Evolutionary conservation across 495 filamentous ascomycete genomes (phyloP).

Genomic region (Lindgomyces ingoldianus): DNA sequence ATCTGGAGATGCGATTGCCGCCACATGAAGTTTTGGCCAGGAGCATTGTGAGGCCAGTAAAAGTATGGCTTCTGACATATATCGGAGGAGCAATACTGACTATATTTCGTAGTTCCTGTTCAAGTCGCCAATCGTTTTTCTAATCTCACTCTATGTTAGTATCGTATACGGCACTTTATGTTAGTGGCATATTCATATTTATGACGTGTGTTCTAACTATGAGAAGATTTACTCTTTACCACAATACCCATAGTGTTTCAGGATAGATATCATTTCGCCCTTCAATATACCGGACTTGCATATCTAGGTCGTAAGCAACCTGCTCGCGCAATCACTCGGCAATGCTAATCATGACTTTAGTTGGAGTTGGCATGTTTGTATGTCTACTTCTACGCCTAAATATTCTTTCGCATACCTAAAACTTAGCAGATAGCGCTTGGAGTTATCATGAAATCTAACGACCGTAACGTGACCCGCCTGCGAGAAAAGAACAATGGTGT

Average conservation of each 20-base stretch:
- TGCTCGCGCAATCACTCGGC: neutral
- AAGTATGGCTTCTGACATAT: conserved; percentile 3
- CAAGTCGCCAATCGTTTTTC: conserved; percentile 27
- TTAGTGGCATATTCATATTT: neutral
- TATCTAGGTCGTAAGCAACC: conserved; percentile 28
- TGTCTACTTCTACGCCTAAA: conserved; percentile 8
- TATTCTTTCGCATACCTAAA: too few relatives aligned
- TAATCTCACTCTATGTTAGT: conserved; percentile 26
- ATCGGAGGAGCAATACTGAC: neutral
- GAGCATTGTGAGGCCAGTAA: conserved; percentile 31
- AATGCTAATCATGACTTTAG: conserved; percentile 6
- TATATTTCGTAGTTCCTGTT: conserved; percentile 16
- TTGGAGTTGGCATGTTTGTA: conserved; percentile 31
- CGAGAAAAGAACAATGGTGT: conserved; percentile 28
- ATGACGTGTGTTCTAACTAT: neutral
- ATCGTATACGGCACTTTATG: conserved; percentile 29
- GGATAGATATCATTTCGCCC: conserved; percentile 22
- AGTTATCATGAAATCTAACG: conserved; percentile 20
- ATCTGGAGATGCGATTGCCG: conserved; percentile 23
- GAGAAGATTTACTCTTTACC: conserved; percentile 26
- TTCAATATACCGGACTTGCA: conserved; percentile 28
- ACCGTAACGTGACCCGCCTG: conserved; percentile 22
- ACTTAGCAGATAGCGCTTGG: conserved; percentile 16
- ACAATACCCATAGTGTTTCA: conserved; percentile 30
- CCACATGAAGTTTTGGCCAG: conserved; percentile 17